Base-by-base conservation (phyloP, 1,284 basidiomycete genomes). In the Volvariella volvacea region DNA sequence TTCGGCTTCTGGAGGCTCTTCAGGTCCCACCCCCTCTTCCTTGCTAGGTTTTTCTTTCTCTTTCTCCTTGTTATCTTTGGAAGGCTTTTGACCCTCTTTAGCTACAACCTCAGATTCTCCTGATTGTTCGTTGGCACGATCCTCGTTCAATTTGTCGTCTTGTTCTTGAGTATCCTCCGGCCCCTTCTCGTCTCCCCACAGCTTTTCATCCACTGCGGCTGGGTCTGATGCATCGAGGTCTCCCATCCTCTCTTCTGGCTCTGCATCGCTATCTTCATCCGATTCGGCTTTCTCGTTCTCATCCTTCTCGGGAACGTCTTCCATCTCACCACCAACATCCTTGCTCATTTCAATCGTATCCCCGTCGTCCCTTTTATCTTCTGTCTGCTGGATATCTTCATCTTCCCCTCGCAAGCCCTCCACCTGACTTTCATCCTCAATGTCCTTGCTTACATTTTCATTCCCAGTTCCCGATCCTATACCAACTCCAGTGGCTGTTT, bases 371-470 rank as follows among this genome's bases (percentile, higher is more conserved):
- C 81, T 70, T 42, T 86, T 76, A 42, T 83, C 78, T 9, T 81
- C 70, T 10, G 76, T 68, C 12, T 76, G 66, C 31, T 55, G 52
- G 30, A 76, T 60, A 22, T 67, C 61, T 44, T 80, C 76, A n/a
- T 83, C 73, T 39, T 88, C 80, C 30, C 80, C 87, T 58, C 86
- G 79, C 16, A 99, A 70, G 1, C 96, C 96, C 60, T 99, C 96
- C 22, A 99, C 89, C 58, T 96, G 92, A 56, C 89, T 88, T 61
- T 99, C 94, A 48, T 98, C 92, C 56, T 92, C 84, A 46, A 97
- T 92, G 57, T 96, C 88, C 54, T 90, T 86, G 68, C 88, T 92
- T 44, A 93, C 85, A 56, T 96, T 88, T 63, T 97, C 81, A 15
- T 71, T 70, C 1, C 94, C 93, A 1, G 76, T 70, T 1, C 94